A percentile compares a stretch with the other conserved stretches of the same genome.
phyloP scores from a whole-genome alignment of 352 stramenopile genomes.

The Globisporangium barbulae region DNA sequence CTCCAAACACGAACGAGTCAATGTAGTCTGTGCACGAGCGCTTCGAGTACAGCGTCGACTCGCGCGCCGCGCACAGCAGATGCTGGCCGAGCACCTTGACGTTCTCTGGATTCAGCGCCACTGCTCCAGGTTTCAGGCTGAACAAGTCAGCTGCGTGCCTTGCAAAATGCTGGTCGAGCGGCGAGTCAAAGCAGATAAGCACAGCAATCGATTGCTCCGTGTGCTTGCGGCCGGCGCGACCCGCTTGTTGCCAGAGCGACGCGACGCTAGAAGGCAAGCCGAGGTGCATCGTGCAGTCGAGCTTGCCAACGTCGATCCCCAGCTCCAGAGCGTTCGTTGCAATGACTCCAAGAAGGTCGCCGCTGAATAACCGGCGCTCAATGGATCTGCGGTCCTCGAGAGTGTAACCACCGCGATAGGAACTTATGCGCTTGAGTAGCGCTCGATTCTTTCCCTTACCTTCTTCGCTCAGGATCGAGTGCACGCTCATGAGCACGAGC shows the following conservation, averaged over 20 bases:
- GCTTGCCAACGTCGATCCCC: constrained; percentile 92
- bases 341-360: constrained; percentile 94
- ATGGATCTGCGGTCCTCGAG: constrained; percentile 90
- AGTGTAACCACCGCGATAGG: constrained; percentile 96
- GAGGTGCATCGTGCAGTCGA: constrained; percentile 96
- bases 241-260: constrained; percentile 96
- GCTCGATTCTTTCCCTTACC: constrained; percentile 30
- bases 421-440: constrained; percentile 79
- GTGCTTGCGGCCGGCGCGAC: constrained; percentile 89
- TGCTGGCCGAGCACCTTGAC: constrained; percentile 88
- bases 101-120: constrained; percentile 86
- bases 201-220: constrained; percentile 84
- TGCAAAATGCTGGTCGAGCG: constrained; percentile 92
- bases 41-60: constrained; percentile 85
- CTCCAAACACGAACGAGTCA: constrained; percentile 62
- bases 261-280: constrained; percentile 91
- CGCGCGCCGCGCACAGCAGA: constrained; percentile 91
- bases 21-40: constrained; percentile 58
- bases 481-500: constrained; percentile 86
- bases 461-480: constrained; percentile 53
- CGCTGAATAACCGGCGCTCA: constrained; percentile 93
- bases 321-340: constrained; percentile 97
- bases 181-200: constrained; percentile 94
- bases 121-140: constrained; percentile 61
- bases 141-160: constrained; percentile 68